Base-by-base conservation (phyloP, 23 red algal genomes). In the Gracilaria caudata region DNA sequence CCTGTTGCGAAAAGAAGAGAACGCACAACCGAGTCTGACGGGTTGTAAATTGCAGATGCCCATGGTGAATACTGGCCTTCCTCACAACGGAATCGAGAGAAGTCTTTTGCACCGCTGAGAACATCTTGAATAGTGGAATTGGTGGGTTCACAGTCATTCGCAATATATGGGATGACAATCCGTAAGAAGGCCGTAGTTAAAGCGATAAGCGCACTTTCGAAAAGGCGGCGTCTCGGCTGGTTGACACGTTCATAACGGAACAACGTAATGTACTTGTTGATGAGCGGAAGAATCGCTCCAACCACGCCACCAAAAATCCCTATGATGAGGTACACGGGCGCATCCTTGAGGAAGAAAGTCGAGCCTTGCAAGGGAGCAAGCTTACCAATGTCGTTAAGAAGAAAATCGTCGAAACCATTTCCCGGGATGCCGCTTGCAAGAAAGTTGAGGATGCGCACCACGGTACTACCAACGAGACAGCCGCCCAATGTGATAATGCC, bases 1-100 rank as follows among this genome's bases (percentile, higher is more conserved):
- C 77, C 78, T 7, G 44, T 32, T 10, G 55, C 41, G 63, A 82
- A 86, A 17, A 94, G 51, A 54, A 94, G 36, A 51, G 59, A 56
- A 59, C 82, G 81, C 17, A 85, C 81, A 37, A 93, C 88, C 0
- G 85, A 37, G 28, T 93, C 89, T 13, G 70, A n/a, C n/a, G 94
- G 89, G 77, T 89, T 97, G 59, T 88, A 97, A 14, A 97, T 45
- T n/a, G 93, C 70, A 40, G 82, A 41, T 13, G 94, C 94, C 83
- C 83, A 97, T 16, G 58, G 51, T 45, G 91, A 93, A 51, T 46
- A 89, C 43, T 88, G 12, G 26, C 82, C 80, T 35, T 79, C 73
- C 24, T 55, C 39, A 70, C 94, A 97, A 54, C 57, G 38, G 24
- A 92, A 93, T 37, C 79, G 58, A 28, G 94, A 92, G 68, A 82